Base-by-base conservation (phyloP, 106 monocot species). In the Posidonia australis region DNA sequence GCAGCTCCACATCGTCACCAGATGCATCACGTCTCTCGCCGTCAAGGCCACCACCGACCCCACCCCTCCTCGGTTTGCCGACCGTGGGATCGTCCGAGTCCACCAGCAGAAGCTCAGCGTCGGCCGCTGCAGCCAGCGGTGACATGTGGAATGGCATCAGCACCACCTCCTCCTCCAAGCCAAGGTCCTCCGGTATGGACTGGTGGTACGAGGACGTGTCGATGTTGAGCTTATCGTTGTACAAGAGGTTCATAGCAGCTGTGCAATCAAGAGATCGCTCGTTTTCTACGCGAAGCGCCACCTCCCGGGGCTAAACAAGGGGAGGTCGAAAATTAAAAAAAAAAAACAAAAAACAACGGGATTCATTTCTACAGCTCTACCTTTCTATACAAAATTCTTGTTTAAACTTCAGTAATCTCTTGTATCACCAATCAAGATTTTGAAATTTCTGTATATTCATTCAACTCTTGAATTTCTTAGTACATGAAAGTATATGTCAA, bases 181-280 rank as follows among this genome's bases (percentile, higher is more conserved):
- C 29, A 23, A 17, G 45, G 0, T 49, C 45, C 19, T 62, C 64
- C 57, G 13, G 56, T 24, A 28, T 59, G 28, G 80, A 80, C 67
- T 86, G 85, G 82, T 86, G 82, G 85, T 70, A 79, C 24, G 64
- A 76, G 41, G 78, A 82, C 46, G 78, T 67, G 29, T 73, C 85
- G 2, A 66, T 31, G 30, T 55, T 86, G 22, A 79, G 65, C 17
- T 70, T 79, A 11, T 75, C 78, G 9, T 16, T 82, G 41, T 86
- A 76, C 49, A 86, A 86, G 54, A 69, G 81, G 43, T 63, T 86
- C n/a, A 76, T 86, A 12, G 20, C 60, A 18, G 72, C 81, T 1
- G 30, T 86, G 57, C 60, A 67, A 29, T 32, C 61, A n/a, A 76
- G 71, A 61, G 81, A 6, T 78, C 85, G 20, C 66, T 86, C 30